These are phyloP conservation scores for Ballota nigra DNA, from an alignment of 257 asterid genomes.

Conservation along the genomic window DNA sequence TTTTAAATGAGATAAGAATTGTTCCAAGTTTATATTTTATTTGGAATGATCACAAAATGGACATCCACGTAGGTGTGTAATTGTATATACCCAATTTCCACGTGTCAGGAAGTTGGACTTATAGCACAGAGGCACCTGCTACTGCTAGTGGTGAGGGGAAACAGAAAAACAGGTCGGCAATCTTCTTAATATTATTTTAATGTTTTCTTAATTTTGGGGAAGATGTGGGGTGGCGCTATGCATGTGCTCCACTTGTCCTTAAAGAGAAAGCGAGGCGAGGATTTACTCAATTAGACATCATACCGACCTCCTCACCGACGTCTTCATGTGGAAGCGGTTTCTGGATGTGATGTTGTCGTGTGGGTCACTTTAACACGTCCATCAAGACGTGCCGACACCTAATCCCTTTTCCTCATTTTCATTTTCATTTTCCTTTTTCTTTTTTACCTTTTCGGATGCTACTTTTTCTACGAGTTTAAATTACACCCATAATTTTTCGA, in stretches of 20 bases:
- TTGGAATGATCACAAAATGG: too few species aligned
- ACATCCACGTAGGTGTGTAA: too few species aligned
- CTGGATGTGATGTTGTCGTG: neutral
- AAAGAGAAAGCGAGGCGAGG: neutral
- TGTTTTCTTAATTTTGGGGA: too few species aligned
- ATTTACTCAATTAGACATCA: neutral
- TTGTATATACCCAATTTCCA: neutral
- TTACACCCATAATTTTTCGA: too few species aligned
- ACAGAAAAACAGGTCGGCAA: neutral
- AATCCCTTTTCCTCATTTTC: neutral
- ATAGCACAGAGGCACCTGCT: neutral
- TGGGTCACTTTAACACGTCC: neutral
- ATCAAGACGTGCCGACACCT: neutral
- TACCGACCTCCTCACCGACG: neutral
- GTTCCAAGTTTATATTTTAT: too few species aligned
- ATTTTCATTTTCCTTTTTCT: too few species aligned
- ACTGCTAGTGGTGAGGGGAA: too few species aligned
- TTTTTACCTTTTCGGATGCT: too few species aligned
- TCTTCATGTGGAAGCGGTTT: neutral
- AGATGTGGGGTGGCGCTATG: too few species aligned
- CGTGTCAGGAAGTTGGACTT: neutral
- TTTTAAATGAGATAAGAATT: too few species aligned
- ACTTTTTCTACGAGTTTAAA: too few species aligned
- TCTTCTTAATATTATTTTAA: too few species aligned
- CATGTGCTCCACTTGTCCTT: constrained; percentile 23